Conservation (phyloP, 2,329 filamentous ascomycete species). For the Fusarium kyushuense region DNA sequence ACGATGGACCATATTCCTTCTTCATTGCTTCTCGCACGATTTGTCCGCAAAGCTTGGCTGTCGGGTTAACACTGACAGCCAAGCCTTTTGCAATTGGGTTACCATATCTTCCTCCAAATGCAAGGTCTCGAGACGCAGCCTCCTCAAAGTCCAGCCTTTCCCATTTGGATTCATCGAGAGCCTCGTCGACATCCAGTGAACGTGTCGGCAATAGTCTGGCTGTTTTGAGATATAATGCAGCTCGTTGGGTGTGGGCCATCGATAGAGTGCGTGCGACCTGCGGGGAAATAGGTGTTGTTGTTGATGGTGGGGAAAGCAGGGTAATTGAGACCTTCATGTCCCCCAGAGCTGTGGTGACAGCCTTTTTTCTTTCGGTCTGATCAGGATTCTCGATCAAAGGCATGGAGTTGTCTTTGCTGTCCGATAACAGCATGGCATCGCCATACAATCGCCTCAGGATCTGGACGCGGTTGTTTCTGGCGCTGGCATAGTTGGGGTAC, state of each 20-base stretch:
- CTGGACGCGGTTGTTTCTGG: constrained; percentile 81
- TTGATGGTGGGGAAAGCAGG: constrained; percentile 66
- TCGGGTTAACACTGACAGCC: constrained; percentile 74
- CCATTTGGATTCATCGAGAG: constrained; percentile 63
- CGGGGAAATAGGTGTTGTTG: constrained; percentile 68
- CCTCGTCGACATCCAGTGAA: constrained; percentile 55
- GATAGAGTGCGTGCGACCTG: constrained; percentile 74
- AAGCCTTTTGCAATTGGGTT: constrained; percentile 74
- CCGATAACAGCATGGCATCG: constrained; percentile 65
- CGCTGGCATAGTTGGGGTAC: constrained; percentile 76
- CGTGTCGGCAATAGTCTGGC: constrained; percentile 61
- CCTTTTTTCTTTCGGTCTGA: constrained; percentile 54
- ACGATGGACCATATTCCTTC: constrained; percentile 72
- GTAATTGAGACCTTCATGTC: constrained; percentile 70
- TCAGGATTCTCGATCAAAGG: constrained; percentile 58
- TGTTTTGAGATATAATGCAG: constrained; percentile 71
- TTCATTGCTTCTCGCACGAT: constrained; percentile 78
- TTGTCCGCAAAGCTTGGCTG: constrained; percentile 75
- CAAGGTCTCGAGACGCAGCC: constrained; percentile 71
- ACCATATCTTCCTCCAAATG: constrained; percentile 72
- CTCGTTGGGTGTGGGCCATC: constrained; percentile 78
- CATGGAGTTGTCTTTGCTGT: constrained; percentile 53
- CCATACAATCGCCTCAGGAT: constrained; percentile 71
- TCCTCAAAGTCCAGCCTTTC: constrained; percentile 69
- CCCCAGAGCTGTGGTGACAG: constrained; percentile 58